Evolutionary conservation across 495 filamentous ascomycete genomes (phyloP).

Genomic region (Hyaloscypha bicolor): DNA sequence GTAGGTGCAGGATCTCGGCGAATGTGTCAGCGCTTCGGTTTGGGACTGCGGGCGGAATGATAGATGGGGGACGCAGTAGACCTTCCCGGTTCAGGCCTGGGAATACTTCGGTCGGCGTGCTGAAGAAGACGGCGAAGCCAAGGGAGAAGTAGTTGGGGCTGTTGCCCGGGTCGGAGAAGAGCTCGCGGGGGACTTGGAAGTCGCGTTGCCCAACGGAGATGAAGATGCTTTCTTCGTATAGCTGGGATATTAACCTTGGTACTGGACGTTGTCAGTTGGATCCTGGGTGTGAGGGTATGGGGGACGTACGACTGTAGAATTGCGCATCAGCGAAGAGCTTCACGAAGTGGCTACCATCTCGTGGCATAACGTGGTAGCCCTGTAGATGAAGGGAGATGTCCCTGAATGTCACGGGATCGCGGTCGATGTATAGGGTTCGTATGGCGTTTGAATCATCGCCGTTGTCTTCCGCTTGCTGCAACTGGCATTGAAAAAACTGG

Average conservation of each 20-base stretch:
- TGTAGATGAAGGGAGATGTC: conserved; percentile 93
- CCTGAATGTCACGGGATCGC: conserved; percentile 85
- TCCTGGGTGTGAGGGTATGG: not conserved
- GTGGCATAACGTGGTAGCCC: conserved; percentile 87
- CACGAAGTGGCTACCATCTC: conserved; percentile 83
- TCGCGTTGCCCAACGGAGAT: conserved; percentile 82
- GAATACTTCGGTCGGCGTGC: conserved; percentile 76
- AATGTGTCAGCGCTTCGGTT: conserved; percentile 81
- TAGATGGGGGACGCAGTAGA: conserved; percentile 87
- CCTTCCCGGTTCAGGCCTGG: conserved; percentile 79
- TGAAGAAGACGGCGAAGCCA: conserved; percentile 89
- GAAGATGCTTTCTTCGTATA: conserved; percentile 93
- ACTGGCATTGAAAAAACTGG: conserved; percentile 85
- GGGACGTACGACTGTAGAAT: conserved; percentile 78
- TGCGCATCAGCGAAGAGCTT: conserved; percentile 93
- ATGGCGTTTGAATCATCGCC: conserved; percentile 52
- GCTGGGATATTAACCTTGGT: conserved; percentile 85
- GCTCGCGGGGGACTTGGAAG: conserved; percentile 88
- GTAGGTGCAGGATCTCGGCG: conserved; percentile 76
- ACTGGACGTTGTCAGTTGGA: conserved; percentile 39
- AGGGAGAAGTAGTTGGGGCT: conserved; percentile 95
- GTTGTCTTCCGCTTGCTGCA: conserved; percentile 55
- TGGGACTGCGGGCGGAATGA: conserved; percentile 79
- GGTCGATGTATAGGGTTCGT: conserved; percentile 88
- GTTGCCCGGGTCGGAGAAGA: conserved; percentile 84